Evolutionary conservation across 306 rosid species (phyloP).

Genomic region (Ochetophila trinervis): DNA sequence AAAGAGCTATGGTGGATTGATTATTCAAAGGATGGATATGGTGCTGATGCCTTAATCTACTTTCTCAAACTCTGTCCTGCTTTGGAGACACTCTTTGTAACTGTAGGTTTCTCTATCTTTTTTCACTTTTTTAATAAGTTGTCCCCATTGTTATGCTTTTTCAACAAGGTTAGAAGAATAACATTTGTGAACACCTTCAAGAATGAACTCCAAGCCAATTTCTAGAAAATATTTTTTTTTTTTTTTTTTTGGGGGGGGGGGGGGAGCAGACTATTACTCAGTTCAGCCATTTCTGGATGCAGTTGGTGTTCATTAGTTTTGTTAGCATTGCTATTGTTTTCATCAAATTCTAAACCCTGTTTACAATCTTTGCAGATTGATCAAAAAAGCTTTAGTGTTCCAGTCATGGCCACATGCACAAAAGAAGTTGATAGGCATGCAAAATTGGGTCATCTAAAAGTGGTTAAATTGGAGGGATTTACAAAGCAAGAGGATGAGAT

Average conservation of each 20-base stretch:
- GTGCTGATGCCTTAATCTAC: conserved; percentile 41
- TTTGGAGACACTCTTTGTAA: conserved; percentile 51
- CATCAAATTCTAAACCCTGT: not conserved
- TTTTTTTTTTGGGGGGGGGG: no score
- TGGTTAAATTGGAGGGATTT: conserved; percentile 46
- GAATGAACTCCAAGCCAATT: no score
- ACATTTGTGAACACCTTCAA: no score
- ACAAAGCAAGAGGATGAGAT: conserved; percentile 33
- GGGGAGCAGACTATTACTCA: no score
- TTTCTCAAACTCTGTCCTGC: conserved; percentile 63
- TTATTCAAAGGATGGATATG: conserved; percentile 31
- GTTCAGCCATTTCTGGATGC: not conserved
- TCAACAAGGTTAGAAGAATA: not conserved
- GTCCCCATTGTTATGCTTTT: not conserved
- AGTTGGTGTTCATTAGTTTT: not conserved
- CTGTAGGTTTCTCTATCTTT: conserved; percentile 28
- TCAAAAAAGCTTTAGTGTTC: conserved; percentile 27
- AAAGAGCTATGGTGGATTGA: conserved; percentile 75
- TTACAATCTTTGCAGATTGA: conserved; percentile 42
- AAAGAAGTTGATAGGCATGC: conserved; percentile 27
- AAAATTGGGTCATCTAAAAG: conserved; percentile 36
- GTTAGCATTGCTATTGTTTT: not conserved
- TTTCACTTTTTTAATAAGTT: not conserved
- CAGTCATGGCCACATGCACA: conserved; percentile 16
- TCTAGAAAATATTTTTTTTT: no score